Base-by-base conservation (phyloP, 257 asterid genomes). In the Primulina huaijiensis region DNA sequence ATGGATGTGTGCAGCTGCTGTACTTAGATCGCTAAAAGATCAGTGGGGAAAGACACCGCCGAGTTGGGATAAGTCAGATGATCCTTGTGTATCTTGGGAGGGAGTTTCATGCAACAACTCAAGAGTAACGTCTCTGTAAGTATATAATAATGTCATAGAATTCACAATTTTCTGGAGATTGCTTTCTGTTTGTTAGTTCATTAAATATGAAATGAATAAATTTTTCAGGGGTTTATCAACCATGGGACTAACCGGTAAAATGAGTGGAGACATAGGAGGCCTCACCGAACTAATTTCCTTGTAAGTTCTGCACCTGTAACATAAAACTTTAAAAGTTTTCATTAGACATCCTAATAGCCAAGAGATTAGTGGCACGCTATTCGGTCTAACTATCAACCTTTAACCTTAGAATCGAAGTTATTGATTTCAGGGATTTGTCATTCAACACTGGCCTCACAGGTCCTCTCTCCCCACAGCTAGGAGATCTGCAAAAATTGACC, bases 361-460 rank as follows among this genome's bases (percentile, higher is more conserved):
- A 50, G 57, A 50, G 6, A 43, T 43, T 14, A 3, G 6, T 3
- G 53, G 53, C 16, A 4, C n/a, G 0, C 17, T 10, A 27, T 56
- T 55, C 57, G 37, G 52, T 35, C 8, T 38, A 62, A 60, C 2
- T 40, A 20, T 35, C 33, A 5, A 1, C 8, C n/a, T 62, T 60
- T 67, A 31, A 65, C 40, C 73, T 75, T 8, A 75, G 58, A 66
- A 64, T 59, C 5, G 20, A 34, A 58, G 67, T 21, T 56, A 30
- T 67, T 50, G 23, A 52, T 59, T 83, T 77, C 89, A 93, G 99
- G 78, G 99, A 93, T 80, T 79, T 93, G 31, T 90, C 99, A 1
- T 93, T 89, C 86, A 93, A 93, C 65, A 94, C 82, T 38, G 97
- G 90, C 62, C 86, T 93, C 68, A 87, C 78, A 3, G 99, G 99